These are phyloP conservation scores for Jacaranda mimosifolia DNA, from an alignment of 257 asterid genomes.

Conservation along the genomic window DNA sequence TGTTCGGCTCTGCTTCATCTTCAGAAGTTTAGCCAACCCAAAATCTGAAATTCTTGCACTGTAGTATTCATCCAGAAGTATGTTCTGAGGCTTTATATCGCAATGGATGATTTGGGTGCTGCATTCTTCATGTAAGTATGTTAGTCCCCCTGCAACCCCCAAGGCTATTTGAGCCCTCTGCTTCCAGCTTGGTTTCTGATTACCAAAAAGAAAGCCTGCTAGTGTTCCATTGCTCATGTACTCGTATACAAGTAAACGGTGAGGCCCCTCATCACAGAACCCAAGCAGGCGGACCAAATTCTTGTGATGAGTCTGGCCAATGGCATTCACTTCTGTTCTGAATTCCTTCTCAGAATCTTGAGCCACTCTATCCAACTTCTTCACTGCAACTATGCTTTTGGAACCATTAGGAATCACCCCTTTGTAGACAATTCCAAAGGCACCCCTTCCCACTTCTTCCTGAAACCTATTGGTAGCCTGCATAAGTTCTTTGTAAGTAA, in stretches of 20 bases:
- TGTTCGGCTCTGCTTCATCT: conserved; percentile 55
- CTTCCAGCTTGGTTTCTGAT: conserved; percentile 54
- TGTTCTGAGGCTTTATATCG: conserved; percentile 35
- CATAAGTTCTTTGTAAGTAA: conserved; percentile 51
- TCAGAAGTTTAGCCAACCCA: conserved; percentile 62
- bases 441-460: conserved; percentile 65
- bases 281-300: conserved; percentile 65
- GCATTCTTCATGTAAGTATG: conserved; percentile 63
- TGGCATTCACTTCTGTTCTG: conserved; percentile 58
- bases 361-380: conserved; percentile 53
- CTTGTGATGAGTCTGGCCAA: conserved; percentile 74
- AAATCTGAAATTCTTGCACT: conserved; percentile 64
- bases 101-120: conserved; percentile 62
- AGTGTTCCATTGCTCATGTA: conserved; percentile 55
- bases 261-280: conserved; percentile 56
- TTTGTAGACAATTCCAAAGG: conserved; percentile 69
- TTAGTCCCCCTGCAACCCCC: conserved; percentile 60
- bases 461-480: conserved; percentile 53
- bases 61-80: background rate
- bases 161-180: conserved; percentile 53
- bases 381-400: conserved; percentile 48
- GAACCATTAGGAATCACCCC: conserved; percentile 42
- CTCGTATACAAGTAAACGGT: conserved; percentile 27
- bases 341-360: conserved; percentile 69
- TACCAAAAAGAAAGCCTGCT: conserved; percentile 50